phyloP scores from a whole-genome alignment of 306 rosid genomes.

The Castanospermum australe region DNA sequence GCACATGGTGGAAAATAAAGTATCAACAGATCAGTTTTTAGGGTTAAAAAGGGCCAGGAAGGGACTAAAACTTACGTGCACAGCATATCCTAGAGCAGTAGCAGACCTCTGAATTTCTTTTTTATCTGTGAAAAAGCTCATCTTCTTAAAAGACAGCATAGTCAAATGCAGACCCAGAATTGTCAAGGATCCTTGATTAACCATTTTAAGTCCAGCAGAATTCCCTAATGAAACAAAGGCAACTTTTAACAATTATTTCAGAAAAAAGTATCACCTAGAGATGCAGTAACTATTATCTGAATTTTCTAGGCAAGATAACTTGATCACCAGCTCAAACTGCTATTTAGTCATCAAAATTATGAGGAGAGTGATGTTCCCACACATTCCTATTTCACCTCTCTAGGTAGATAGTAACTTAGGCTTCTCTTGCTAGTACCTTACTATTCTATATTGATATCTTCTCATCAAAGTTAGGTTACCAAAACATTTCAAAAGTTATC shows the following conservation, averaged over 20 bases:
- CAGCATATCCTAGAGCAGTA: slow-evolving; percentile 88
- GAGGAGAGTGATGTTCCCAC: too few relatives aligned
- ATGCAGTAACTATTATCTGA: slow-evolving; percentile 17
- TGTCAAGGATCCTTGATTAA: slow-evolving; percentile 76
- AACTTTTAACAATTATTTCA: slow-evolving; percentile 12
- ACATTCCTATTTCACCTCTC: too few relatives aligned
- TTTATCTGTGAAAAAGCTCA: slow-evolving; percentile 88
- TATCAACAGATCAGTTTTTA: slow-evolving; percentile 6
- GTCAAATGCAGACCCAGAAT: slow-evolving; percentile 84
- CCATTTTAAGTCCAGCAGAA: slow-evolving; percentile 61
- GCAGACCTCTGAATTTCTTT: slow-evolving; percentile 90
- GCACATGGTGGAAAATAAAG: background rate
- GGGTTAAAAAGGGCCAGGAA: background rate
- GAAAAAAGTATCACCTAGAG: slow-evolving; percentile 13
- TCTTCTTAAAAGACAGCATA: slow-evolving; percentile 77
- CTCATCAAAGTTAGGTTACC: too few relatives aligned
- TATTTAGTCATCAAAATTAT: background rate
- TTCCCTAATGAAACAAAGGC: slow-evolving; percentile 41
- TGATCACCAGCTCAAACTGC: background rate
- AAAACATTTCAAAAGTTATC: too few relatives aligned
- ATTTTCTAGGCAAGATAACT: background rate
- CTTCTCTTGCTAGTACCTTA: too few relatives aligned
- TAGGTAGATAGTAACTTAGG: too few relatives aligned
- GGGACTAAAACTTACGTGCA: slow-evolving; percentile 65
- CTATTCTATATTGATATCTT: too few relatives aligned